phyloP scores from a whole-genome alignment of 1,139 yeast species.

The Yamadazyma triangularis region DNA sequence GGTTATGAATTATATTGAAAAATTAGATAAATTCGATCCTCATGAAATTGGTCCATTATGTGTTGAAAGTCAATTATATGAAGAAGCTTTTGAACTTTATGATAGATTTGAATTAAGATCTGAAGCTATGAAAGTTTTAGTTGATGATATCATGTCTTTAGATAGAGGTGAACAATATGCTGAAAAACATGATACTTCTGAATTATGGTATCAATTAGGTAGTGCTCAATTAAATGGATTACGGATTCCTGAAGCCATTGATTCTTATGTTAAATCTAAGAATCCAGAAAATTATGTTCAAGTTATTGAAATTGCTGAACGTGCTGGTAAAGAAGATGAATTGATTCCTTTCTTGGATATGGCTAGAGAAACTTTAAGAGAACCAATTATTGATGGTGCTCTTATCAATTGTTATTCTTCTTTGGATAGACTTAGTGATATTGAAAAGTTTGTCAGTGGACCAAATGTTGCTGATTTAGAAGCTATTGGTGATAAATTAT shows the following conservation, averaged over 20 bases:
- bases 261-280: slow-evolving; percentile 82
- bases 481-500: slow-evolving; percentile 85
- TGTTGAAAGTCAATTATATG: slow-evolving; percentile 80
- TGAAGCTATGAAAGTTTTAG: slow-evolving; percentile 85
- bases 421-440: slow-evolving; percentile 69
- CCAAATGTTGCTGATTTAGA: slow-evolving; percentile 93
- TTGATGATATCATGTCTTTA: slow-evolving; percentile 87
- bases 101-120: slow-evolving; percentile 74
- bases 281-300: slow-evolving; percentile 89
- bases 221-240: slow-evolving; percentile 93
- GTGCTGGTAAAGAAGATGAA: slow-evolving; percentile 95
- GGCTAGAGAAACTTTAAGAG: slow-evolving; percentile 94
- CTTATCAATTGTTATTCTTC: slow-evolving; percentile 83
- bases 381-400: slow-evolving; percentile 90
- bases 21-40: slow-evolving; percentile 87
- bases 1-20: slow-evolving; percentile 80
- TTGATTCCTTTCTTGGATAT: slow-evolving; percentile 78
- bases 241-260: slow-evolving; percentile 87
- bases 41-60: slow-evolving; percentile 91
- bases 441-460: slow-evolving; percentile 78
- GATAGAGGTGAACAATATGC: slow-evolving; percentile 95
- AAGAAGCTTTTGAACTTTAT: slow-evolving; percentile 93
- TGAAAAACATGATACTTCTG: slow-evolving; percentile 81
- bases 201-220: slow-evolving; percentile 94
- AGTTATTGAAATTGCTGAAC: slow-evolving; percentile 92